Evolutionary conservation across 495 filamentous ascomycete species (phyloP), one percentile per base, ranked within the genome.

Genomic region (Parathielavia appendiculata): DNA sequence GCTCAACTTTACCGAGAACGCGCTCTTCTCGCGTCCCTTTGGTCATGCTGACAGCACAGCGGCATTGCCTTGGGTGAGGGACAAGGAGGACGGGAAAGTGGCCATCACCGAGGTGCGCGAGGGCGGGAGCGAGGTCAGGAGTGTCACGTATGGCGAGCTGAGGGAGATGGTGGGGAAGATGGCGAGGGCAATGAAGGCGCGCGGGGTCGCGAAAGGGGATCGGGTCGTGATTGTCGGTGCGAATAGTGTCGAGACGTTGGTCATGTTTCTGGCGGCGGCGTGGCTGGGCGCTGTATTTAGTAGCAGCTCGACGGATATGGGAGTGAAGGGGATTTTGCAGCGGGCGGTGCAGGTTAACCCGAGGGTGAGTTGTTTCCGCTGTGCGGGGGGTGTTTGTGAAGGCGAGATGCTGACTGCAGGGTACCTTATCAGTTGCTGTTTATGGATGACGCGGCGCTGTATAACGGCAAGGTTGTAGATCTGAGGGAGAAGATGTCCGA

Each of bases 281-380:
- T 81, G 83, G 66, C 61, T 91, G 14, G 89, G 89, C 0, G 89
- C 78, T 14, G 69, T 93, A 17, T 90, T 90, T 64, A 85, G 80
- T 38, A 85, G 81, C 47, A 83, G 79, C 46, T 87, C 84, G 26
- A 92, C 89, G 1, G 89, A 93, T 74, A 92, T 89, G 79, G 88
- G 88, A 0, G 81, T 83, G 36, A 84, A 85, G 63, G 89, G 89
- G 0, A 82, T 93, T 11, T 66, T 93, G 61, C 86, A 92, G 69
- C 76, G 89, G 23, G 70, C 88, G 52, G 69, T 83, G 46, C 88
- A 92, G 73, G 81, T 91, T 40, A 76, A 84, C 65, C 89, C 87
- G 35, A 78, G 79, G 68, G 72, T 75, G 60, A 32, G 63, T 59
- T 40, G 7, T 56, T 32, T n/a, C 17, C 14, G 46, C 17, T 39